Evolutionary conservation across 2,329 filamentous ascomycete genomes (phyloP).

Genomic region (Beauveria bassiana): DNA sequence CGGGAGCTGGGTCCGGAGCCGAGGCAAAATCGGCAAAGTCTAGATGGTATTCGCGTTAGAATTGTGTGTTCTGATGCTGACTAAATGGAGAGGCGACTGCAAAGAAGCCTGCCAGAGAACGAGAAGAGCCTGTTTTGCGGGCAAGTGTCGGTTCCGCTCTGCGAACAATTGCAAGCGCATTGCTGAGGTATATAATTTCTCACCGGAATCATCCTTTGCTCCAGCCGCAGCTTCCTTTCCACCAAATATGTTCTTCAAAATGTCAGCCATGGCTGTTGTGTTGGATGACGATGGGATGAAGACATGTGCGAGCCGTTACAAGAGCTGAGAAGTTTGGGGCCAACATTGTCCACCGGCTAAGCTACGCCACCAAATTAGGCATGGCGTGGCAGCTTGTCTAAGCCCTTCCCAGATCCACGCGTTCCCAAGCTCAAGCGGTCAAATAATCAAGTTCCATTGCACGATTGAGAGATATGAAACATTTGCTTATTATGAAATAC

Average conservation of each 20-base stretch:
- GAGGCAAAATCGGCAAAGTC: constrained; percentile 93
- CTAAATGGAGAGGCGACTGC: neutral
- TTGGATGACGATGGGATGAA: constrained; percentile 15
- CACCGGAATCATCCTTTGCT: constrained; percentile 57
- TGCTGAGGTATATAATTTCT: constrained; percentile 17
- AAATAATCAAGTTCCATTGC: neutral
- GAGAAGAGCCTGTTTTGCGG: neutral
- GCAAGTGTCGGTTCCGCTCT: neutral
- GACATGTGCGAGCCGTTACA: constrained; percentile 12
- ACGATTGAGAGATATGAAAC: neutral
- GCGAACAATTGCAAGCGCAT: neutral
- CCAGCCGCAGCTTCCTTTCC: constrained; percentile 47
- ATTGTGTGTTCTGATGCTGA: neutral
- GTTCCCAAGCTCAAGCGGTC: neutral
- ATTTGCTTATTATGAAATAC: neutral
- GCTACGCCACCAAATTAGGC: constrained; percentile 1
- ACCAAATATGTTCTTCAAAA: constrained; percentile 63
- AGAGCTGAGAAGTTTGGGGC: constrained; percentile 5
- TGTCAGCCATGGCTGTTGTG: constrained; percentile 42
- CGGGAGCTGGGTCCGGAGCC: constrained; percentile 58
- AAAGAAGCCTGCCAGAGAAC: neutral
- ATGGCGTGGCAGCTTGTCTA: constrained; percentile 2
- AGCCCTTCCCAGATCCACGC: neutral
- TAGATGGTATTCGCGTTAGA: constrained; percentile 31
- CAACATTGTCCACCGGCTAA: neutral